These are phyloP conservation scores for Dactylellina cionopaga DNA, from an alignment of 2,329 filamentous ascomycete genomes.

Conservation along the genomic window DNA sequence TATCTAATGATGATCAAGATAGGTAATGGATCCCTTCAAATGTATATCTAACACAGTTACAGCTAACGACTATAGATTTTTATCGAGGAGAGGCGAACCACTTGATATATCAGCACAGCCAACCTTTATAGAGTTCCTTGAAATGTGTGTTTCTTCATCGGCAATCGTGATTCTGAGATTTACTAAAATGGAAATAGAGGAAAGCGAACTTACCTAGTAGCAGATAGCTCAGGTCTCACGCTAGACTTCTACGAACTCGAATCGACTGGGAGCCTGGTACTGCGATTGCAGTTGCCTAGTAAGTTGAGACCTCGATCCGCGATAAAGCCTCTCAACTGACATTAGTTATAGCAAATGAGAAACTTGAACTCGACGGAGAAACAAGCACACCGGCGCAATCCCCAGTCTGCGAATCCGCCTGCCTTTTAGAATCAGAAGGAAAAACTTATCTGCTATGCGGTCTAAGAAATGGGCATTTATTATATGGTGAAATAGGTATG, in stretches of 20 bases:
- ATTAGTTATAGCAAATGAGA: slow-evolving; percentile 36
- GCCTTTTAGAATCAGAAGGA: slow-evolving; percentile 43
- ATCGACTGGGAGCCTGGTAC: neutral
- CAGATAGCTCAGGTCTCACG: slow-evolving; percentile 3
- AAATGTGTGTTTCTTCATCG: slow-evolving; percentile 2
- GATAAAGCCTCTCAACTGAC: slow-evolving; percentile 16
- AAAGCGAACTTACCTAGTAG: neutral
- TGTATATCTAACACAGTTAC: neutral
- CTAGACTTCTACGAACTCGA: slow-evolving; percentile 29
- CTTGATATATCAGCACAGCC: slow-evolving; percentile 27
- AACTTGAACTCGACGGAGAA: slow-evolving; percentile 26
- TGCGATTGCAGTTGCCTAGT: slow-evolving; percentile 40
- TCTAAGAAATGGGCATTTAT: slow-evolving; percentile 63
- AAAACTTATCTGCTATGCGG: slow-evolving; percentile 61
- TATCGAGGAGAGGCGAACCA: slow-evolving; percentile 10
- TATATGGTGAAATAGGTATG: slow-evolving; percentile 55
- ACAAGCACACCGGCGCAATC: slow-evolving; percentile 27
- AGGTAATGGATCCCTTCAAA: neutral
- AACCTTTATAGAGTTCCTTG: slow-evolving; percentile 35
- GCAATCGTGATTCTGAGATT: neutral
- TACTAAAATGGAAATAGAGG: slow-evolving; percentile 20
- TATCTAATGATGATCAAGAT: slow-evolving; percentile 35
- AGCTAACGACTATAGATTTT: slow-evolving; percentile 15
- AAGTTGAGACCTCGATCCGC: slow-evolving; percentile 16
- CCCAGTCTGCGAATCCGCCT: slow-evolving; percentile 55